Percentiles rank a stretch among this genome's conserved stretches.
Evolutionary conservation across 1,284 basidiomycete genomes (phyloP).

Genomic region (Testicularia cyperi): DNA sequence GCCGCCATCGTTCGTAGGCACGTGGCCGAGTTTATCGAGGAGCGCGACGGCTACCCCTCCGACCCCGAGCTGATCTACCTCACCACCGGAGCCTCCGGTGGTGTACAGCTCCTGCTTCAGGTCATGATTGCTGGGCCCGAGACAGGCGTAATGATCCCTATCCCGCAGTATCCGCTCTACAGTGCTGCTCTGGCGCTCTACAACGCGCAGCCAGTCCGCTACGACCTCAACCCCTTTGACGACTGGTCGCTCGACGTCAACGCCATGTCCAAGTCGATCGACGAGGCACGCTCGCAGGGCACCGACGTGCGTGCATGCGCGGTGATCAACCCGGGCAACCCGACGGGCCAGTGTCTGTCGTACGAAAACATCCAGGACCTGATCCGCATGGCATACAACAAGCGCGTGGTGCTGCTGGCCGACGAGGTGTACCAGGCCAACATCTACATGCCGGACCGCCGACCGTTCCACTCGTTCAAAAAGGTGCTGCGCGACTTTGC

Average conservation of each 20-base stretch:
- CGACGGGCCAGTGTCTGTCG: slow-evolving; percentile 53
- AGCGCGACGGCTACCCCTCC: slow-evolving; percentile 67
- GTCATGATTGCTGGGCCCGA: slow-evolving; percentile 70
- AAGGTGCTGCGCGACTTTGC: slow-evolving; percentile 55
- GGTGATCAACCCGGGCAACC: slow-evolving; percentile 59
- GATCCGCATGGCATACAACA: slow-evolving; percentile 50
- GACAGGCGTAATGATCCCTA: slow-evolving; percentile 86
- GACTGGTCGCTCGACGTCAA: slow-evolving; percentile 82
- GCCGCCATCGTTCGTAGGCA: slow-evolving; percentile 82
- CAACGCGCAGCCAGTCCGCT: slow-evolving; percentile 78
- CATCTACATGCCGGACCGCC: slow-evolving; percentile 51
- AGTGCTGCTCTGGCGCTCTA: slow-evolving; percentile 88
- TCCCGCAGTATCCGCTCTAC: slow-evolving; percentile 97
- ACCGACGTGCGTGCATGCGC: slow-evolving; percentile 52
- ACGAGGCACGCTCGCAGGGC: slow-evolving; percentile 70
- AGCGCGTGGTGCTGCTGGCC: slow-evolving; percentile 53
- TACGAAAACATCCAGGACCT: slow-evolving; percentile 51
- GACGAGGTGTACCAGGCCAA: slow-evolving; percentile 60
- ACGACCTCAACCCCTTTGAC: slow-evolving; percentile 79
- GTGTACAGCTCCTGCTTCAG: slow-evolving; percentile 83
- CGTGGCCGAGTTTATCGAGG: slow-evolving; percentile 83
- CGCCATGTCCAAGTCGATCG: slow-evolving; percentile 71
- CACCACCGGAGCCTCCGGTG: slow-evolving; percentile 87
- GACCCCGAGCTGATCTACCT: slow-evolving; percentile 87
- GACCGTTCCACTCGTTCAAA: slow-evolving; percentile 56